Percentiles rank a stretch among this genome's conserved stretches.
phyloP scores from a whole-genome alignment of 2,329 filamentous ascomycete genomes.

The Ceratocystis cacaofunesta region DNA sequence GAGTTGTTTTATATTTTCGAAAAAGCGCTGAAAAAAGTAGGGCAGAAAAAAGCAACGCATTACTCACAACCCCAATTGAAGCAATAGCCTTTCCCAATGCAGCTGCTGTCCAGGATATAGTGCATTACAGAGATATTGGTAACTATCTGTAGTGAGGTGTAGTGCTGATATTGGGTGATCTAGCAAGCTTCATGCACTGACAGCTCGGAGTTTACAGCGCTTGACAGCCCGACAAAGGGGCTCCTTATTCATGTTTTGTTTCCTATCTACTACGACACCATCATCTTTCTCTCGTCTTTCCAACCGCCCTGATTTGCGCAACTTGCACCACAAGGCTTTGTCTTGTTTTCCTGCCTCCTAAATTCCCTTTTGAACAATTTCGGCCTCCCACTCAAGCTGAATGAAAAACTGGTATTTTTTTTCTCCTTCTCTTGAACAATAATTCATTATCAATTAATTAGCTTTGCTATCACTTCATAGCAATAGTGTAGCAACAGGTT shows the following conservation, averaged over 20 bases:
- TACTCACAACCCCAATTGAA: not conserved
- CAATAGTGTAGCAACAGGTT: not conserved
- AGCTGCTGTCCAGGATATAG: not conserved
- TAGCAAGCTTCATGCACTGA: not conserved
- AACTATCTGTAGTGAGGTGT: not conserved
- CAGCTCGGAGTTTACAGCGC: not conserved
- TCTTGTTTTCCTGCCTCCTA: slow-evolving; percentile 2
- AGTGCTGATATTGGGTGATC: not conserved
- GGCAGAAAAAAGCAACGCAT: no score
- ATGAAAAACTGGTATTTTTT: not conserved
- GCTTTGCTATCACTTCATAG: not conserved
- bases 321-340: not conserved
- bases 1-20: no score
- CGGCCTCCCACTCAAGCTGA: not conserved
- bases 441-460: not conserved
- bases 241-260: not conserved
- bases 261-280: not conserved
- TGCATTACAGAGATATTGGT: not conserved
- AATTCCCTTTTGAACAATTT: not conserved
- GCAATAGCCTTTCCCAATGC: not conserved
- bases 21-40: no score
- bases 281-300: not conserved
- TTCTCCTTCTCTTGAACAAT: not conserved
- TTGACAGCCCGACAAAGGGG: not conserved
- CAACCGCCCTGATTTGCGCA: not conserved